Evolutionary conservation across 1,139 yeast species (phyloP).

Genomic region (Geotrichum cucujoidarum): DNA sequence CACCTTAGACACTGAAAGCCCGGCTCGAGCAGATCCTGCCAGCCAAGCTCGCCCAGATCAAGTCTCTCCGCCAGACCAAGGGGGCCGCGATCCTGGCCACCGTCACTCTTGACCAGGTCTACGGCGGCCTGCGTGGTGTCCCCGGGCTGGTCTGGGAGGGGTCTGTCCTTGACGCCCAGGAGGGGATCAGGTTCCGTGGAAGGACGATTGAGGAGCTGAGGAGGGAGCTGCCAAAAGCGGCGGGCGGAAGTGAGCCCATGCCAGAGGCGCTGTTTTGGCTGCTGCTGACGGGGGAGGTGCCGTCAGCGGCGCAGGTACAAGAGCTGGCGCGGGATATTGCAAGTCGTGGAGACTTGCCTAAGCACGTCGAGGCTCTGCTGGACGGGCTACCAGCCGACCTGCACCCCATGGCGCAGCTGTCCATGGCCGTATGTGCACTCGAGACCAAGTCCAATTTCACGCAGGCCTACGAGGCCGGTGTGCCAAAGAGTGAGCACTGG

Average conservation of each 20-base stretch:
- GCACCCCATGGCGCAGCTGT: conserved; percentile 69
- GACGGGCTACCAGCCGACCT: conserved; percentile 53
- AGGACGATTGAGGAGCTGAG: conserved; percentile 94
- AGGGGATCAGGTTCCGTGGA: conserved; percentile 98
- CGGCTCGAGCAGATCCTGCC: conserved; percentile 92
- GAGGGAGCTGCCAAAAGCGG: conserved; percentile 85
- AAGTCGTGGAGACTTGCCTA: conserved; percentile 53
- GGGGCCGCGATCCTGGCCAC: conserved; percentile 91
- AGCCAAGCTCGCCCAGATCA: conserved; percentile 85
- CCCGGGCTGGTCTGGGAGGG: conserved; percentile 99
- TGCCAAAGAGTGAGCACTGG: conserved; percentile 65
- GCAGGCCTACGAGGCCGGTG: conserved; percentile 64
- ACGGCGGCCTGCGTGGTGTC: conserved; percentile 99
- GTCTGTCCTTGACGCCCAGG: conserved; percentile 94
- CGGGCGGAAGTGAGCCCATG: conserved; percentile 65
- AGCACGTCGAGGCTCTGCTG: conserved; percentile 48
- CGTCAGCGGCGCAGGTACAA: conserved; percentile 51
- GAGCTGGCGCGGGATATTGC: conserved; percentile 53
- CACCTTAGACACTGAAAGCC: conserved; percentile 67
- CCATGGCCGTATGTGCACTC: conserved; percentile 62
- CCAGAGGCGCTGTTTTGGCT: conserved; percentile 66
- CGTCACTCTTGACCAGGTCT: conserved; percentile 90
- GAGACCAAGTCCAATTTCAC: conserved; percentile 58
- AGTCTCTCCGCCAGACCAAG: conserved; percentile 79
- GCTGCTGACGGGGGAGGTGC: conserved; percentile 57